These are phyloP conservation scores for Neurospora sp. DNA, from an alignment of 495 filamentous ascomycete genomes.

Conservation along the genomic window DNA sequence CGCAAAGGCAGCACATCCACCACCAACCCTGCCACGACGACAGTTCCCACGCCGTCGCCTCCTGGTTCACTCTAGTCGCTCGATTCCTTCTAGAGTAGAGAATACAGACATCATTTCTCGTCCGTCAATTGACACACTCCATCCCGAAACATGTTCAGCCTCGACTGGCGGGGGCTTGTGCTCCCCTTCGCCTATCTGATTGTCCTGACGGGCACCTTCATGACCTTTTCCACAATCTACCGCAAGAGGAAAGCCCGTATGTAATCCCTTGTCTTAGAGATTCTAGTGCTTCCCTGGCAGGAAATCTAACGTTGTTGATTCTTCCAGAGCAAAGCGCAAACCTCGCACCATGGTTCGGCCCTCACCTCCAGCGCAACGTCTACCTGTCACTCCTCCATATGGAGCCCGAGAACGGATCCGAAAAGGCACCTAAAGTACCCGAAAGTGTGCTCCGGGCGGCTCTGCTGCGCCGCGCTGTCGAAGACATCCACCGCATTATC, in stretches of 20 bases:
- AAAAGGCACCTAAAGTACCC: slow-evolving; percentile 65
- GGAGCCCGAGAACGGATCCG: slow-evolving; percentile 57
- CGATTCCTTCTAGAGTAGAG: background rate
- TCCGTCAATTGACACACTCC: background rate
- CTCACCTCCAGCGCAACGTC: slow-evolving; percentile 84
- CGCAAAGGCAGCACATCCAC: background rate
- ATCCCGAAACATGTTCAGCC: slow-evolving; percentile 36
- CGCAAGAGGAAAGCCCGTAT: slow-evolving; percentile 83
- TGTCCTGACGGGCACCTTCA: slow-evolving; percentile 76
- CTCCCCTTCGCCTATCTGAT: slow-evolving; percentile 80
- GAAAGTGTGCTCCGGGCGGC: slow-evolving; percentile 83
- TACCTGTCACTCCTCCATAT: slow-evolving; percentile 88
- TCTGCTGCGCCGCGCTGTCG: slow-evolving; percentile 77
- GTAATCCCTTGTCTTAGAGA: slow-evolving; percentile 17
- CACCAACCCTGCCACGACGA: background rate
- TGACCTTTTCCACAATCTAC: slow-evolving; percentile 86
- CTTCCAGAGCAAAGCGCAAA: slow-evolving; percentile 59
- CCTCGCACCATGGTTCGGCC: slow-evolving; percentile 84
- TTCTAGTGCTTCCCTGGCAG: background rate
- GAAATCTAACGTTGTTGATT: background rate
- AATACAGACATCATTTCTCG: background rate
- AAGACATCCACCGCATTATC: slow-evolving; percentile 86
- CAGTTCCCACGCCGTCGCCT: background rate
- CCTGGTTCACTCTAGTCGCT: background rate
- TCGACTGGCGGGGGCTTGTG: slow-evolving; percentile 72